A percentile compares a stretch with the other conserved stretches of the same genome.
These are phyloP conservation scores for Arbutus unedo DNA, from an alignment of 148 eudicot genomes.

Conservation along the genomic window DNA sequence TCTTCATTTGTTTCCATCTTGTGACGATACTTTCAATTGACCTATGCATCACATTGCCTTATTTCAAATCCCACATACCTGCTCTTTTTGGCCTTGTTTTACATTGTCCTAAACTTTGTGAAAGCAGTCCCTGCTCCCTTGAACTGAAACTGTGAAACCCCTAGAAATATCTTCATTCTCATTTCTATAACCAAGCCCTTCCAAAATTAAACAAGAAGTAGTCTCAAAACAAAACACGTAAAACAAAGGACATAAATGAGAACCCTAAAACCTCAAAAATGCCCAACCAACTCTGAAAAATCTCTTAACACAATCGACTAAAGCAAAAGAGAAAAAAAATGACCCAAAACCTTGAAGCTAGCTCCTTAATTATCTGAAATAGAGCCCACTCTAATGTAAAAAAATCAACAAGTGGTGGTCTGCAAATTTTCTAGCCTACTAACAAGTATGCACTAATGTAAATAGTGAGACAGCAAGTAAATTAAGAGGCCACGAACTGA, in stretches of 20 bases:
- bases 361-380: not conserved
- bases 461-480: not conserved
- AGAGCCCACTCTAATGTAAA: not conserved
- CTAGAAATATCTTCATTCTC: not conserved
- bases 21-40: not conserved
- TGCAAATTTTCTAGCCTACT: not conserved
- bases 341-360: not conserved
- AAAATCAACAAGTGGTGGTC: not conserved
- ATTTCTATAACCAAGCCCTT: not conserved
- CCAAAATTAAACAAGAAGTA: not conserved
- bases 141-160: not conserved
- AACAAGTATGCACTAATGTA: not conserved
- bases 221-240: not conserved
- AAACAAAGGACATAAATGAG: not conserved
- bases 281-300: not conserved
- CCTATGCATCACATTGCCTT: too few relatives aligned
- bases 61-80: not conserved
- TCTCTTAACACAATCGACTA: not conserved
- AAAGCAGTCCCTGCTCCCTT: not conserved
- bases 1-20: not conserved
- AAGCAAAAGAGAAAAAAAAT: not conserved
- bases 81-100: not conserved
- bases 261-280: not conserved
- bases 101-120: not conserved
- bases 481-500: not conserved